phyloP scores from a whole-genome alignment of 495 filamentous ascomycete species.

The Chlorociboria aeruginascens region DNA sequence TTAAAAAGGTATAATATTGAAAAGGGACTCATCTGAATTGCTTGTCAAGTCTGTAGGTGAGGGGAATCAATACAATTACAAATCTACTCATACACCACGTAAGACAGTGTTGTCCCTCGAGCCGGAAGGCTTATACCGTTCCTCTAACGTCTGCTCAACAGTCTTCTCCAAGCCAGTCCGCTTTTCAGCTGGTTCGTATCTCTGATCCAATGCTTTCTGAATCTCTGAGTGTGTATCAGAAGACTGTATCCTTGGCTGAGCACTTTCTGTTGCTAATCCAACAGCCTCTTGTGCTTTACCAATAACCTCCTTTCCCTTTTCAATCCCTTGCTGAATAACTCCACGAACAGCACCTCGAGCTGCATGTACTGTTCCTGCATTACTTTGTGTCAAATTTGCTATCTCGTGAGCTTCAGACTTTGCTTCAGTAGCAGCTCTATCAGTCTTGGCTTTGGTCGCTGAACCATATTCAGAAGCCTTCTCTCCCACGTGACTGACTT shows the following conservation, averaged over 20 bases:
- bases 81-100: constrained; percentile 20
- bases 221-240: constrained; percentile 22
- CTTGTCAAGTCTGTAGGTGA: not conserved
- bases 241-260: constrained; percentile 16
- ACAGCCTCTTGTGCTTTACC: constrained; percentile 21
- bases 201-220: constrained; percentile 33
- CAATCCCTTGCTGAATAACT: constrained; percentile 23
- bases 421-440: not conserved
- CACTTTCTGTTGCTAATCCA: constrained; percentile 18
- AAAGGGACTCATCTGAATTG: too few species aligned
- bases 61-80: not conserved
- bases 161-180: constrained; percentile 23
- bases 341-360: constrained; percentile 21
- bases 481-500: not conserved
- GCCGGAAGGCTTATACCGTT: constrained; percentile 34
- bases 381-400: constrained; percentile 3
- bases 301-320: constrained; percentile 21
- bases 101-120: constrained; percentile 27
- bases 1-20: too few species aligned
- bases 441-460: constrained; percentile 9
- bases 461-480: constrained; percentile 1
- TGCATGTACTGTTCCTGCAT: constrained; percentile 16
- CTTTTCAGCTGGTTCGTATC: constrained; percentile 25
- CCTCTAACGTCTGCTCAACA: constrained; percentile 31
- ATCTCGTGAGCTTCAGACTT: constrained; percentile 7